phyloP scores from a whole-genome alignment of 23 red algal genomes.

The Agarophyton chilense region DNA sequence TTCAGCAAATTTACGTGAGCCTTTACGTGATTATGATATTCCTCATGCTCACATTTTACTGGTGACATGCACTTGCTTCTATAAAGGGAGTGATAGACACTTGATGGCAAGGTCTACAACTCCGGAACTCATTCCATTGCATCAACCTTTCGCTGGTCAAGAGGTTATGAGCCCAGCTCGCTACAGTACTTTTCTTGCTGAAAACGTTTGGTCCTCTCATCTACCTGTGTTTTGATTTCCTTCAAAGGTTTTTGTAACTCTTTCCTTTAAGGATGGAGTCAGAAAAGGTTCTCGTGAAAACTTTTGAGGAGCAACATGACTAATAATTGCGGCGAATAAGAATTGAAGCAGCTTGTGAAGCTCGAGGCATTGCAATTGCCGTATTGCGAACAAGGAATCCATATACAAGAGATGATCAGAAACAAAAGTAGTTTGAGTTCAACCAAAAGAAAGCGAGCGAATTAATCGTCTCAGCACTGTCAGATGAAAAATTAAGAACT shows the following conservation, averaged over 20 bases:
- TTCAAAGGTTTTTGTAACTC: not conserved
- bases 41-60: no score
- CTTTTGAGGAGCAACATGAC: conserved; percentile 39
- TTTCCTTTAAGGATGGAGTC: not conserved
- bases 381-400: not conserved
- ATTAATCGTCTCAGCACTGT: conserved; percentile 5
- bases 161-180: no score
- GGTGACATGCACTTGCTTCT: no score
- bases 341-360: conserved; percentile 43
- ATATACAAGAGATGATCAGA: not conserved
- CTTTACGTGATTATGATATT: no score
- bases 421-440: not conserved
- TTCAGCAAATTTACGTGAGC: no score
- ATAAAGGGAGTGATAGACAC: no score
- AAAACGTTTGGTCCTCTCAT: no score
- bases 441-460: conserved; percentile 36
- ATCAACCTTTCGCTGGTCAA: no score
- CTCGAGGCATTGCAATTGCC: conserved; percentile 13
- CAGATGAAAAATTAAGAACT: conserved; percentile 24
- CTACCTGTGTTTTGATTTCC: no score
- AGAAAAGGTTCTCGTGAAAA: conserved; percentile 1
- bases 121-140: no score
- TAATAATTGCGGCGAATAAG: conserved; percentile 31
- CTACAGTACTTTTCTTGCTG: no score
- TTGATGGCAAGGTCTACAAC: no score